A percentile compares a stretch with the other conserved stretches of the same genome.
phyloP scores from a whole-genome alignment of 148 eudicot species.

The Mesembryanthemum crystallinum region DNA sequence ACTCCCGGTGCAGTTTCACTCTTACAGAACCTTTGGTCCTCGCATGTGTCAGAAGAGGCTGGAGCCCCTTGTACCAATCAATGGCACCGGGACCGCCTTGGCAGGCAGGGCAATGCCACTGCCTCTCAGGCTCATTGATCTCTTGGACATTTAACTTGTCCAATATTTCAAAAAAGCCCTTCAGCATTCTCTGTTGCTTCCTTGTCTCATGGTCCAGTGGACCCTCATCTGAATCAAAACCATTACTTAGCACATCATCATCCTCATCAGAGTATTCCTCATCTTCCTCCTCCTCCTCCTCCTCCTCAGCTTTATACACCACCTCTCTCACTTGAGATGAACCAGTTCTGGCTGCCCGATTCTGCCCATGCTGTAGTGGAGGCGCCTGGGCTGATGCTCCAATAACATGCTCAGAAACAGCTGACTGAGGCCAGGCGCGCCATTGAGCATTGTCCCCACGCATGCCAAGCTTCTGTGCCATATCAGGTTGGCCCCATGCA shows the following conservation, averaged over 20 bases:
- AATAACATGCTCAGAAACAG: neutral
- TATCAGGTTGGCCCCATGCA: constrained; percentile 52
- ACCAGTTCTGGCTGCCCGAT: constrained; percentile 28
- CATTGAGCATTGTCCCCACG: constrained; percentile 29
- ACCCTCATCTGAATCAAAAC: constrained; percentile 51
- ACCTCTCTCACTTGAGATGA: constrained; percentile 24
- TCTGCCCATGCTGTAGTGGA: constrained; percentile 45
- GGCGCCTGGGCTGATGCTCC: constrained; percentile 31
- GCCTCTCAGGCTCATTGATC: constrained; percentile 54
- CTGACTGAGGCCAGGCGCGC: constrained; percentile 13
- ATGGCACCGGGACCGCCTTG: constrained; percentile 79
- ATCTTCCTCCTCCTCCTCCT: constrained; percentile 32
- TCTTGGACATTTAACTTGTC: constrained; percentile 48
- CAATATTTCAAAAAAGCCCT: constrained; percentile 40
- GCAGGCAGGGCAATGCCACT: constrained; percentile 93
- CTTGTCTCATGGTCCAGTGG: constrained; percentile 46
- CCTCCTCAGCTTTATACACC: constrained; percentile 18
- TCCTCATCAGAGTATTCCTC: constrained; percentile 47
- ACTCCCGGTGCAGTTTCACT: constrained; percentile 61
- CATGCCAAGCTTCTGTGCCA: constrained; percentile 32
- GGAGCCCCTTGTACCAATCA: constrained; percentile 72
- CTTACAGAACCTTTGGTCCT: constrained; percentile 58
- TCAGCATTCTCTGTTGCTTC: constrained; percentile 51
- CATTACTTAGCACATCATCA: constrained; percentile 54
- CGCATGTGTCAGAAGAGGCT: constrained; percentile 59